A percentile compares a stretch with the other conserved stretches of the same genome.
Evolutionary conservation across 2,329 filamentous ascomycete species (phyloP).

Genomic region (Alternaria atra): DNA sequence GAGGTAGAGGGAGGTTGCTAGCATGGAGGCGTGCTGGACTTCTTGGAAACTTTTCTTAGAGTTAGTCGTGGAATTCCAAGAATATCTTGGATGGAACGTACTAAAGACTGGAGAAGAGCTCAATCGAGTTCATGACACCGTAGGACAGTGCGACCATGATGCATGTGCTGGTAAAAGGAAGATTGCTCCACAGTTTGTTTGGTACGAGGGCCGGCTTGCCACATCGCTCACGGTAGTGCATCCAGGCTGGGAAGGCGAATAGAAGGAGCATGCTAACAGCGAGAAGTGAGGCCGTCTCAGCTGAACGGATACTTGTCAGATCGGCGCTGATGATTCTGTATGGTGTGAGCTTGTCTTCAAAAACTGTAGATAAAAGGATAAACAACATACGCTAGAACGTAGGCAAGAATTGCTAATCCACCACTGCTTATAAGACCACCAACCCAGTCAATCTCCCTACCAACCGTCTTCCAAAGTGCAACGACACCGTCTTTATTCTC

Average conservation of each 20-base stretch:
- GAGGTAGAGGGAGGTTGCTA: slow-evolving; percentile 53
- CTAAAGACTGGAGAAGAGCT: slow-evolving; percentile 55
- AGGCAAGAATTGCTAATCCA: slow-evolving; percentile 33
- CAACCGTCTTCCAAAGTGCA: slow-evolving; percentile 21
- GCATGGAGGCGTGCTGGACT: slow-evolving; percentile 44
- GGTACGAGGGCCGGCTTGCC: slow-evolving; percentile 38
- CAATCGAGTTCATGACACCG: slow-evolving; percentile 50
- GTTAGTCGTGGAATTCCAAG: not conserved
- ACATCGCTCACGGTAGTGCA: slow-evolving; percentile 36
- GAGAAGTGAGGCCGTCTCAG: slow-evolving; percentile 33
- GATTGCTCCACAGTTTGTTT: slow-evolving; percentile 63
- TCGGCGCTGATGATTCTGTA: slow-evolving; percentile 36
- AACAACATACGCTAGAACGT: slow-evolving; percentile 36
- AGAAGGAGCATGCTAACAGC: slow-evolving; percentile 35
- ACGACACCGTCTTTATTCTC: not conserved
- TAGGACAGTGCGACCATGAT: slow-evolving; percentile 52
- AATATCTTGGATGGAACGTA: slow-evolving; percentile 36
- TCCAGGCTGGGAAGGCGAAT: slow-evolving; percentile 42
- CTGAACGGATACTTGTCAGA: slow-evolving; percentile 31
- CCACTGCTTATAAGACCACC: slow-evolving; percentile 37
- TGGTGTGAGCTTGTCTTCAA: slow-evolving; percentile 11
- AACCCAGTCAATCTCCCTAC: slow-evolving; percentile 41
- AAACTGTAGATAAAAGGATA: not conserved
- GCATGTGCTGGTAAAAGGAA: slow-evolving; percentile 65
- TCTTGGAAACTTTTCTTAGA: slow-evolving; percentile 49